phyloP scores from a whole-genome alignment of 2,329 filamentous ascomycete species.

The Orbilia ellipsospora region DNA sequence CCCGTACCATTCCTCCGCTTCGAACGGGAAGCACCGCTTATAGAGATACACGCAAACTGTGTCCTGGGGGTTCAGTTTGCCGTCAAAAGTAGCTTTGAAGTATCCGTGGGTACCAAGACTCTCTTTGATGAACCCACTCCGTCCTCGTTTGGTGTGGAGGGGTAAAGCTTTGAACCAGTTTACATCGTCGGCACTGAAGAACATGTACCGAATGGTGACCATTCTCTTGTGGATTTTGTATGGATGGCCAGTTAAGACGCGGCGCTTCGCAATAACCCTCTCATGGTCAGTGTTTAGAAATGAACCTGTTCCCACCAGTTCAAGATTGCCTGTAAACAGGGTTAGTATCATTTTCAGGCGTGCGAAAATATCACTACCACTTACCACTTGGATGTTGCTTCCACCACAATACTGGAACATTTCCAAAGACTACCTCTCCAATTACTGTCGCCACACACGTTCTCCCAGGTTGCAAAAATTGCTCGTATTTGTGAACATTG shows the following conservation, averaged over 20 bases:
- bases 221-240: constrained; percentile 99
- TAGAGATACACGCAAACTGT: constrained; percentile 74
- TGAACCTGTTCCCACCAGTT: constrained; percentile 87
- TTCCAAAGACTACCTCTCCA: constrained; percentile 90
- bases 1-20: constrained; percentile 67
- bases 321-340: constrained; percentile 65
- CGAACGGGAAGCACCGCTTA: constrained; percentile 84
- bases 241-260: constrained; percentile 93
- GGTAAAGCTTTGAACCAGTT: constrained; percentile 98
- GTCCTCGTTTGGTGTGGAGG: constrained; percentile 89
- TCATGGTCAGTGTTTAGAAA: constrained; percentile 77
- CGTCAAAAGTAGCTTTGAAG: constrained; percentile 98
- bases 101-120: constrained; percentile 96
- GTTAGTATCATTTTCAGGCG: constrained; percentile 13
- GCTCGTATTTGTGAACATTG: constrained; percentile 89
- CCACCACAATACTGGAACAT: constrained; percentile 77
- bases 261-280: constrained; percentile 90
- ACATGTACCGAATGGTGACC: constrained; percentile 99
- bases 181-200: constrained; percentile 90
- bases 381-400: constrained; percentile 49
- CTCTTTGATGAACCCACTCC: constrained; percentile 93
- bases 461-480: constrained; percentile 89
- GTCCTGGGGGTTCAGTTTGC: constrained; percentile 94
- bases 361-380: neutral
- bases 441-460: constrained; percentile 90